Conservation (phyloP, 129 eudicot species). For the Calendula officinalis region DNA sequence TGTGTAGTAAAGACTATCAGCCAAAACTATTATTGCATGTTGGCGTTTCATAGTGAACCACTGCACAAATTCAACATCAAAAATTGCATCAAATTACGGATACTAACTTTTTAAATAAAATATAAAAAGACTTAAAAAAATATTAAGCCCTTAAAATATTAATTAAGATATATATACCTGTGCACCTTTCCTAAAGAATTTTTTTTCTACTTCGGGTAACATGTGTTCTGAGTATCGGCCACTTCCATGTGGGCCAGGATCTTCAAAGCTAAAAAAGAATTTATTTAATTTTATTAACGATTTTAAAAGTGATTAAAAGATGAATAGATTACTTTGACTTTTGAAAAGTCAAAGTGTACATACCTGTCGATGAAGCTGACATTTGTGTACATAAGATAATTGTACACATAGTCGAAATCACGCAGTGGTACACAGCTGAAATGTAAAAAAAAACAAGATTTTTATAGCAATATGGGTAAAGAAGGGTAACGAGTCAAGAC, state of each 20-base stretch:
- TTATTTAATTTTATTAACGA: not conserved
- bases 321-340: too few species aligned
- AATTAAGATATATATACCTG: too few species aligned
- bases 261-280: conserved; percentile 66
- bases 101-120: not conserved
- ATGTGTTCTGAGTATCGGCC: conserved; percentile 85
- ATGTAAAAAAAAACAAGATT: conserved; percentile 22
- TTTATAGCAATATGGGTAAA: too few species aligned
- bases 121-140: not conserved
- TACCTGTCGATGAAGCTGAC: conserved; percentile 93
- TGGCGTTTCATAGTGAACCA: conserved; percentile 95
- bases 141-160: not conserved
- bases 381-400: conserved; percentile 88
- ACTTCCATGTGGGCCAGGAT: conserved; percentile 98
- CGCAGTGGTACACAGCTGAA: conserved; percentile 91
- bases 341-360: conserved; percentile 21
- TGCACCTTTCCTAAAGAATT: conserved; percentile 82
- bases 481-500: too few species aligned
- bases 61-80: conserved; percentile 37
- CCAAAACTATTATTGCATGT: conserved; percentile 66
- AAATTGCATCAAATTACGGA: conserved; percentile 1
- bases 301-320: too few species aligned
- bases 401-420: conserved; percentile 76
- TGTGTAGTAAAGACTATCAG: conserved; percentile 70
- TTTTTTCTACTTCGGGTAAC: conserved; percentile 91